A percentile compares a stretch with the other conserved stretches of the same genome.
Evolutionary conservation across 768 basidiomycete species (phyloP).

Genomic region (Lactarius psammicola): DNA sequence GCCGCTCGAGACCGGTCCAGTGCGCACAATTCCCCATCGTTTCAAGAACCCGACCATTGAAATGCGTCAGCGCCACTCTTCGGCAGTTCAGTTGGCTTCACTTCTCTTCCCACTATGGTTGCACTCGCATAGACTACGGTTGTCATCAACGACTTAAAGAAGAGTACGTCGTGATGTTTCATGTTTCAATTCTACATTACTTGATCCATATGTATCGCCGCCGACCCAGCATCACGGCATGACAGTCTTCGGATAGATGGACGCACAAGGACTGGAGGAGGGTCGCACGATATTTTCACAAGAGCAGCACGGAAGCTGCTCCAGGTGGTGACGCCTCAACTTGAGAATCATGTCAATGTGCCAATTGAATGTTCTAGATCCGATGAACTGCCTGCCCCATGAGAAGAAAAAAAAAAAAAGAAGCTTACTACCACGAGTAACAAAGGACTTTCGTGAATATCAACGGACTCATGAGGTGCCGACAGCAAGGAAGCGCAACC

Average conservation of each 20-base stretch:
- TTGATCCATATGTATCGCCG: slow-evolving; percentile 11
- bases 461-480: background rate
- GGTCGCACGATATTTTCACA: slow-evolving; percentile 15
- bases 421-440: background rate
- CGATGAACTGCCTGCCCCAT: background rate
- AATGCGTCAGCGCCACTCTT: slow-evolving; percentile 22
- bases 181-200: slow-evolving; percentile 9
- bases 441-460: slow-evolving; percentile 5
- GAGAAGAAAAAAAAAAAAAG: slow-evolving; percentile 3
- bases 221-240: slow-evolving; percentile 19
- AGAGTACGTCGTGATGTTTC: slow-evolving; percentile 21
- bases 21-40: slow-evolving; percentile 14
- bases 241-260: slow-evolving; percentile 16
- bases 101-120: slow-evolving; percentile 23
- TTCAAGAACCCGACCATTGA: slow-evolving; percentile 12
- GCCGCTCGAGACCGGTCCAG: slow-evolving; percentile 6
- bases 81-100: slow-evolving; percentile 1
- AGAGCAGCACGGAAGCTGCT: slow-evolving; percentile 20
- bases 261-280: slow-evolving; percentile 7
- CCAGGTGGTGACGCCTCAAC: slow-evolving; percentile 14
- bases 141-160: slow-evolving; percentile 19
- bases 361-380: slow-evolving; percentile 16
- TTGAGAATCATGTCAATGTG: slow-evolving; percentile 18
- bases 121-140: slow-evolving; percentile 13
- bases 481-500: background rate